phyloP scores from a whole-genome alignment of 495 filamentous ascomycete species.

The Saxispiralis lemnorum region DNA sequence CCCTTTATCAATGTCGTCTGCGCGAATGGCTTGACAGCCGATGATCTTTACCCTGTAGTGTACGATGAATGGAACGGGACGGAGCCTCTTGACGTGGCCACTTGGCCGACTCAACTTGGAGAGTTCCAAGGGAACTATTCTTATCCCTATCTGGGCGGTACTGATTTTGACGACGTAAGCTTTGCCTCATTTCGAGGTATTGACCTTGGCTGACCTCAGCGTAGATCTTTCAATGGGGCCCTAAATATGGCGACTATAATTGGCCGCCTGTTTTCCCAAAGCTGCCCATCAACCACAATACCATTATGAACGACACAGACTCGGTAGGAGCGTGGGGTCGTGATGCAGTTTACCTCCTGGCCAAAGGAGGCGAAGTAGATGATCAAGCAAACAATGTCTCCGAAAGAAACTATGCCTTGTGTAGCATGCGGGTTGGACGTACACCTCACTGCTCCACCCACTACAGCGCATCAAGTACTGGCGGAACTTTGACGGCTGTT shows the following conservation, averaged over 20 bases:
- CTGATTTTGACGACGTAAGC: constrained; percentile 2
- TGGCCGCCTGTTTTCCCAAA: constrained; percentile 48
- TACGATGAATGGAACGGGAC: constrained; percentile 38
- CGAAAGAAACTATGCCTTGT: constrained; percentile 39
- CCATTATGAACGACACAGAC: constrained; percentile 38
- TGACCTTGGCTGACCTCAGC: too few species aligned
- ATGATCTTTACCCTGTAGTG: constrained; percentile 44
- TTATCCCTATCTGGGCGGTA: constrained; percentile 9
- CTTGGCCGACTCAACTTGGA: constrained; percentile 17
- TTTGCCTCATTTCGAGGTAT: too few species aligned
- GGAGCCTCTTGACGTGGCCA: constrained; percentile 22
- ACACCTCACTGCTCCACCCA: constrained; percentile 43
- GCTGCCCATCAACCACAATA: constrained; percentile 43
- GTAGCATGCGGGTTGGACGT: constrained; percentile 39
- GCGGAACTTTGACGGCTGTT: constrained; percentile 33
- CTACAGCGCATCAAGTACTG: constrained; percentile 40
- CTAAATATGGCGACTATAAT: constrained; percentile 24
- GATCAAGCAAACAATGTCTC: constrained; percentile 1
- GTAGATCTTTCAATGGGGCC: constrained; percentile 43
- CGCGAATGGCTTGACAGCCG: constrained; percentile 34
- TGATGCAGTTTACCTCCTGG: constrained; percentile 46
- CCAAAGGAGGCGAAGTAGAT: constrained; percentile 24
- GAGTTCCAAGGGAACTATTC: neutral
- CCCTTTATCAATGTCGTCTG: constrained; percentile 56
- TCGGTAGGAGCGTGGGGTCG: constrained; percentile 16